phyloP scores from a whole-genome alignment of 305 asterid species.

The Fraxinus sp. region DNA sequence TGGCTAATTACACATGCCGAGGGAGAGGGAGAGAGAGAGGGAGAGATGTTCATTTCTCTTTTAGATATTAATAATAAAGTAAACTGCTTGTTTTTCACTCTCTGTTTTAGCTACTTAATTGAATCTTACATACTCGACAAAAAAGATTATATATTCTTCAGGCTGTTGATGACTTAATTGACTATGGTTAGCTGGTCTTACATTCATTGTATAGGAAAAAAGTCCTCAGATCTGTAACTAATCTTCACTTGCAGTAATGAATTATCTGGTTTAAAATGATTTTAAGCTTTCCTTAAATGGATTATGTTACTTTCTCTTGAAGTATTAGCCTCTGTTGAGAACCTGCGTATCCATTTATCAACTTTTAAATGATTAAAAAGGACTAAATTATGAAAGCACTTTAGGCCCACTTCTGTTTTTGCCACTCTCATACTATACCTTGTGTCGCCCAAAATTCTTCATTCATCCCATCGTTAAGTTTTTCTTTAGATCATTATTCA shows the following conservation, averaged over 20 bases:
- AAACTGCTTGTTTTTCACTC: not conserved
- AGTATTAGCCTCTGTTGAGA: constrained; percentile 7
- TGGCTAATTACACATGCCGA: not conserved
- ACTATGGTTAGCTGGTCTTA: not conserved
- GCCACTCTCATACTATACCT: not conserved
- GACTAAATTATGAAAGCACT: constrained; percentile 6
- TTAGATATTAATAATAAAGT: not conserved
- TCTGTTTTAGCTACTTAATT: not conserved
- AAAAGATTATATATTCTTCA: not conserved
- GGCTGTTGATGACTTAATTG: not conserved
- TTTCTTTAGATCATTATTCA: not conserved
- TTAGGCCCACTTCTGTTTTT: constrained; percentile 10
- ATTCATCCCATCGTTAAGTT: not conserved
- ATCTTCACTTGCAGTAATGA: constrained; percentile 15
- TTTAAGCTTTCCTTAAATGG: constrained; percentile 7
- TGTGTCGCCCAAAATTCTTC: not conserved
- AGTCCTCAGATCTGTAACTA: constrained; percentile 1
- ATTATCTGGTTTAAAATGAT: constrained; percentile 1
- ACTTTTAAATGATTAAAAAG: constrained; percentile 15
- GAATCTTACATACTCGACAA: not conserved
- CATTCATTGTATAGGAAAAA: not conserved
- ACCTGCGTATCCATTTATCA: constrained; percentile 9
- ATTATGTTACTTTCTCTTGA: not conserved
- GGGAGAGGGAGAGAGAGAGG: not conserved
- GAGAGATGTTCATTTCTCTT: not conserved